These are phyloP conservation scores for Rhizophlyctis rosea DNA, from an alignment of 192 early-diverging fungal species.

Conservation along the genomic window DNA sequence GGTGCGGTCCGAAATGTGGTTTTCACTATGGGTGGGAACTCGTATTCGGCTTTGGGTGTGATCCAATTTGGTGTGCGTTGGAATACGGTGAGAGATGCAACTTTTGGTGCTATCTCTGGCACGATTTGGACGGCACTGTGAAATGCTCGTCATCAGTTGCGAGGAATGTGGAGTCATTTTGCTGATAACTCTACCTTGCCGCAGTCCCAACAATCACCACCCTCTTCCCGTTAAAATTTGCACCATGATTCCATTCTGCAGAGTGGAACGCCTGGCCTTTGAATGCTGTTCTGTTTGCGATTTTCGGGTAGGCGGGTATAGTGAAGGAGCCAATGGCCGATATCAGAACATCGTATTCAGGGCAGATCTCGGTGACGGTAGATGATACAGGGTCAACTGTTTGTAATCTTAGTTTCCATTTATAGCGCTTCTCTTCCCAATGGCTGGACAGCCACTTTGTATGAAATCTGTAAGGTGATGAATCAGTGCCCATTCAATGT, in stretches of 20 bases:
- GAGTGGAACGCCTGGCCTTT: constrained; percentile 52
- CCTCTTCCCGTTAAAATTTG: constrained; percentile 42
- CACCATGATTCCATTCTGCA: constrained; percentile 48
- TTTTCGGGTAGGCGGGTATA: constrained; percentile 45
- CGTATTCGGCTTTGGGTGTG: constrained; percentile 24
- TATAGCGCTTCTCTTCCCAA: background rate
- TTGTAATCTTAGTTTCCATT: constrained; percentile 13
- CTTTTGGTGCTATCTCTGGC: constrained; percentile 33
- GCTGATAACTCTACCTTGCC: constrained; percentile 23
- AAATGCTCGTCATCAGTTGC: background rate
- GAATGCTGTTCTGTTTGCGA: constrained; percentile 41
- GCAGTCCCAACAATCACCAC: constrained; percentile 46
- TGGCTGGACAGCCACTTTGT: background rate
- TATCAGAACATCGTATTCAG: constrained; percentile 39
- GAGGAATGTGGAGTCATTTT: background rate
- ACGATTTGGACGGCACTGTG: constrained; percentile 39
- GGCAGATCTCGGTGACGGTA: no score
- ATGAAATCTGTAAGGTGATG: background rate
- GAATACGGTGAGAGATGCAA: constrained; percentile 37
- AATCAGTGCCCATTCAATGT: no score
- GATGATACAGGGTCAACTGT: no score
- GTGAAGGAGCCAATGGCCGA: constrained; percentile 48
- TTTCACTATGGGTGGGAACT: constrained; percentile 22
- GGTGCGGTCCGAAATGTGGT: constrained; percentile 36
- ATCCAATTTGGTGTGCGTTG: constrained; percentile 42